A percentile compares a stretch with the other conserved stretches of the same genome.
These are phyloP conservation scores for Fusarium caatingaense DNA, from an alignment of 2,329 filamentous ascomycete genomes.

Conservation along the genomic window DNA sequence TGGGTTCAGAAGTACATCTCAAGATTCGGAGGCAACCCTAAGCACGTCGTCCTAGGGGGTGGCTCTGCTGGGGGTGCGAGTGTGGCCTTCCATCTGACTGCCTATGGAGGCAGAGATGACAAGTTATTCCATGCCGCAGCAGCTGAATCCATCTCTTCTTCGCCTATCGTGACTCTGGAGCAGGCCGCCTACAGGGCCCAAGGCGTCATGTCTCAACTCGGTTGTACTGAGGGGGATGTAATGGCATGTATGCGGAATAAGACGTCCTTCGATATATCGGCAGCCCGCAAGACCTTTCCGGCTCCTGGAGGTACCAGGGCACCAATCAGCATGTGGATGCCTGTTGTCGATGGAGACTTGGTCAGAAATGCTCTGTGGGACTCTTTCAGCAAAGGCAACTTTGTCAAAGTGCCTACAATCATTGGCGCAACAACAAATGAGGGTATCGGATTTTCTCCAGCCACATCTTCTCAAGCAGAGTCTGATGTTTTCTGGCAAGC, in stretches of 20 bases:
- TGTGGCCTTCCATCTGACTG: constrained; percentile 70
- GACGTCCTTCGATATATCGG: constrained; percentile 55
- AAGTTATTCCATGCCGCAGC: constrained; percentile 63
- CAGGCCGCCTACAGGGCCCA: constrained; percentile 65
- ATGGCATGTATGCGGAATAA: constrained; percentile 60
- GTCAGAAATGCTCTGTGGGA: constrained; percentile 62
- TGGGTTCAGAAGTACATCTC: constrained; percentile 76
- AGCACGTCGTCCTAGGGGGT: constrained; percentile 75
- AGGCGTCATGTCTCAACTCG: constrained; percentile 57
- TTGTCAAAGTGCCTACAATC: constrained; percentile 65
- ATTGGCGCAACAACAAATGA: constrained; percentile 55
- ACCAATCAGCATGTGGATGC: constrained; percentile 65
- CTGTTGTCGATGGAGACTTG: constrained; percentile 65
- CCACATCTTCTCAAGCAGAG: constrained; percentile 48
- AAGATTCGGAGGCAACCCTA: constrained; percentile 75
- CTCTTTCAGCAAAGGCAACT: constrained; percentile 60
- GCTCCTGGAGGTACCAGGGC: constrained; percentile 41
- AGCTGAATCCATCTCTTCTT: constrained; percentile 64
- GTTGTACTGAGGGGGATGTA: constrained; percentile 54
- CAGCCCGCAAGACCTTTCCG: constrained; percentile 54
- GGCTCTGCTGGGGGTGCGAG: constrained; percentile 74
- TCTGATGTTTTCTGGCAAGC: constrained; percentile 50
- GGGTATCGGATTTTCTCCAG: constrained; percentile 50
- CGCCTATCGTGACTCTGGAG: constrained; percentile 57
- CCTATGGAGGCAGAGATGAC: constrained; percentile 61